Base-by-base conservation (phyloP, 768 basidiomycete species). In the Tremella yokohamensis region DNA sequence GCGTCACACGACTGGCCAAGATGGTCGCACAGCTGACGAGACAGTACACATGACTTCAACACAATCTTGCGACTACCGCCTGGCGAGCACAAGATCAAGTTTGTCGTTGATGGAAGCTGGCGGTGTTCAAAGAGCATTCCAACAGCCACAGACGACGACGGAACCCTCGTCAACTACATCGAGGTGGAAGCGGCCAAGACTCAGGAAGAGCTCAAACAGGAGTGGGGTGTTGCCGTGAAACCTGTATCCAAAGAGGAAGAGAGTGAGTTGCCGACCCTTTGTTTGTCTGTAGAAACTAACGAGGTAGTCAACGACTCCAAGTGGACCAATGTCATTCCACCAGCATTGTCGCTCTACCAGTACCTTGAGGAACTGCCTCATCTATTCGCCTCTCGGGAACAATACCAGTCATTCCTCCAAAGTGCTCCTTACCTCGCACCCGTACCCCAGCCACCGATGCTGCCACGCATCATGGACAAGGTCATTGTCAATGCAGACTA, bases 91-190 rank as follows among this genome's bases (percentile, higher is more conserved):
- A 89, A 92, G 63, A 82, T 97, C 73, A 89, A 92, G 57, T 98
- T 96, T 81, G 84, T 97, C 63, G 89, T 98, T 60, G 94, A 98
- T 74, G 89, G 87, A 48, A 83, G 85, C 47, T 90, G 87, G 85
- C 84, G 87, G 60, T 84, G 79, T 53, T 79, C 79, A 12, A 78
- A 78, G 65, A 72, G 77, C 57, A 69, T 86, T n/a, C 86, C 87
- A 22, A 90, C 90, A 0, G 90, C 93, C 48, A 90, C 92, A 72
- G 92, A 97, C 73, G 88, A 91, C 68, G 79, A 80, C 53, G 94
- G 94, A 29, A 87, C 87, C 24, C 81, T 98, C 45, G 90, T 94
- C 53, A 98, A 98, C 78, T 97, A 94, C 73, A 85, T 98, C 57
- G 85, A 87, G 44, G 87, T 89, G 1, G 68, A 67, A 52, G 62